Base-by-base conservation (phyloP, 2,329 filamentous ascomycete genomes). In the Diaporthe citriasiana region DNA sequence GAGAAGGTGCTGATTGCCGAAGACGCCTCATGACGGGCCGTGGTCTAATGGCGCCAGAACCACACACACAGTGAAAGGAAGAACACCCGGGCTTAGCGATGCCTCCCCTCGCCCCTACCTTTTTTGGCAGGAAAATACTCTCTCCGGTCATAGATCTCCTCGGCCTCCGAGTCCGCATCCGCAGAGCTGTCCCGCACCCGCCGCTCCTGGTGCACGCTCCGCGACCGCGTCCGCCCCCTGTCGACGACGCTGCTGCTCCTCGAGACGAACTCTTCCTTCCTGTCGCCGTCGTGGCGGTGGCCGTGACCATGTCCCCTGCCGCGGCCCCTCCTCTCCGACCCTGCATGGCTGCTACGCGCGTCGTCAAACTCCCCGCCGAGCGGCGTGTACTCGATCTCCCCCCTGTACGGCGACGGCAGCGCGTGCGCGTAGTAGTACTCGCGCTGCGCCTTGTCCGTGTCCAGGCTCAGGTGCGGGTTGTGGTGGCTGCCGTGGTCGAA, bases 301-400 rank as follows among this genome's bases (percentile, higher is more conserved):
- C 19, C 15, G 13, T 55, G 71, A 0, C 17, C 15, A 4, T 42
- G 38, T 17, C 66, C 42, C 10, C 59, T 53, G 1, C 57, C 42
- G 15, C 73, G 69, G 10, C 73, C 56, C 5, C 30, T 22, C n/a
- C 63, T 47, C n/a, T 70, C 63, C 15, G 63, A 68, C 9, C 63
- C 63, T 6, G 63, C 47, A 13, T 68, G 63, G 47, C 53, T 63
- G 45, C 55, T 65, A 8, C 60, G 63, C 40, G 63, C 35, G 19
- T 74, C 74, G 0, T 70, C 72, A n/a, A 75, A 74, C 27, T 51
- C 59, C 19, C 66, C 74, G 22, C 40, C 22, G 13, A 68, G 30
- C 10, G 72, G 72, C n/a, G 72, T 74, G 72, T 75, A 75, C 63
- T 75, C 74, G 42, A 75, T 70, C 55, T 75, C 72, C n/a, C 74